A percentile compares a stretch with the other conserved stretches of the same genome.
Conservation (phyloP, 2,329 filamentous ascomycete genomes). For the Trichoderma hamatum region DNA sequence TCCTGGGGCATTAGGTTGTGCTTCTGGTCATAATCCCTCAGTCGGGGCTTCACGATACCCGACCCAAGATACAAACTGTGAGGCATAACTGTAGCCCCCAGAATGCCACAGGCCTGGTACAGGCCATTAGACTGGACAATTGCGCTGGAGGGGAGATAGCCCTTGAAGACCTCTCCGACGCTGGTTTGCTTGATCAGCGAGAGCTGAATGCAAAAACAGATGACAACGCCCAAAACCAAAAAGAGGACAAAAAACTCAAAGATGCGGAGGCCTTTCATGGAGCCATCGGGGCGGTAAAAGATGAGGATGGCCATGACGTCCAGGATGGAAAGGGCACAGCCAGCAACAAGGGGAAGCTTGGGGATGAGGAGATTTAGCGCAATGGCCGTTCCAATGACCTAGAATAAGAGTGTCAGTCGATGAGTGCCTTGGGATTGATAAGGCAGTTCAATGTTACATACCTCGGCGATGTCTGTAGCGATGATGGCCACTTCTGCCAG, state of each 20-base stretch:
- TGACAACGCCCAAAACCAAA: slow-evolving; percentile 67
- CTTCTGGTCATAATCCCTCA: slow-evolving; percentile 64
- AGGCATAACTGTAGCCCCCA: slow-evolving; percentile 76
- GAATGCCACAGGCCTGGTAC: slow-evolving; percentile 74
- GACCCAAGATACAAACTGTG: slow-evolving; percentile 70
- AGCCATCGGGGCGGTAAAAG: slow-evolving; percentile 64
- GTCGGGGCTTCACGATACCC: slow-evolving; percentile 68
- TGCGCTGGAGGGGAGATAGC: slow-evolving; percentile 64
- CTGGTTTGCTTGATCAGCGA: slow-evolving; percentile 60
- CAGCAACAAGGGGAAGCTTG: slow-evolving; percentile 66
- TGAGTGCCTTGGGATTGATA: background rate
- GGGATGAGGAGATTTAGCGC: slow-evolving; percentile 68
- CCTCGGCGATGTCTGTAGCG: slow-evolving; percentile 70
- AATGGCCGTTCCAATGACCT: slow-evolving; percentile 71
- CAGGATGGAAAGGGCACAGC: slow-evolving; percentile 68
- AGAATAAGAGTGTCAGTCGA: background rate
- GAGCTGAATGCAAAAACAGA: slow-evolving; percentile 72
- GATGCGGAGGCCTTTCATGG: slow-evolving; percentile 60
- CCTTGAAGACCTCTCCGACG: slow-evolving; percentile 63
- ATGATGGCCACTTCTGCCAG: slow-evolving; percentile 70
- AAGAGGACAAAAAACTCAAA: slow-evolving; percentile 67
- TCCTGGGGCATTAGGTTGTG: slow-evolving; percentile 54
- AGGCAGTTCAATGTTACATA: slow-evolving; percentile 4
- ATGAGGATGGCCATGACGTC: slow-evolving; percentile 70
- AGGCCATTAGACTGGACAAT: slow-evolving; percentile 58